Evolutionary conservation across 208 protist genomes (phyloP).

Genomic region (Crithidia expoeki): DNA sequence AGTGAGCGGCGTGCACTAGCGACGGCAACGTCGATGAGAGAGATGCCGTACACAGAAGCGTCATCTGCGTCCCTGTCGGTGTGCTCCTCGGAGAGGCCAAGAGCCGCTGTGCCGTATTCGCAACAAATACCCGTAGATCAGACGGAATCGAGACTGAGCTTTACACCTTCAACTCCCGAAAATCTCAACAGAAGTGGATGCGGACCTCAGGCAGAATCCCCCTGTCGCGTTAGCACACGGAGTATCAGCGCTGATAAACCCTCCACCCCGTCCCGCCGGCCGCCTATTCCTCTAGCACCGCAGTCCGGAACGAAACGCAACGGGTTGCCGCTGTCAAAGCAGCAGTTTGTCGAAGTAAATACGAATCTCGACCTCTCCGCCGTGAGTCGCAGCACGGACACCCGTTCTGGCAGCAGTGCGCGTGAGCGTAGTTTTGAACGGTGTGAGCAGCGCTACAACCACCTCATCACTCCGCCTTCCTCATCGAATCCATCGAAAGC

Average conservation of each 20-base stretch:
- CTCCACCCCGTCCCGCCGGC: background rate
- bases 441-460: conserved; percentile 39
- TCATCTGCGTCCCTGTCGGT: background rate
- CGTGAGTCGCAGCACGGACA: background rate
- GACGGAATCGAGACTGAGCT: background rate
- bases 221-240: background rate
- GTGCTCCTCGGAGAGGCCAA: conserved; percentile 1
- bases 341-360: too few relatives aligned
- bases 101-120: background rate
- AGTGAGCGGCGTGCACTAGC: background rate
- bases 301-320: background rate
- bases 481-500: background rate
- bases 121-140: background rate
- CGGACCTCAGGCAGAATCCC: background rate
- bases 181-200: too few relatives aligned
- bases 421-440: conserved; percentile 46
- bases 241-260: background rate
- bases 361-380: too few relatives aligned
- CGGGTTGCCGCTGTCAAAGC: background rate
- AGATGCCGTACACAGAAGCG: background rate
- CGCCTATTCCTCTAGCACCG: conserved; percentile 6
- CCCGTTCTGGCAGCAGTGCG: background rate
- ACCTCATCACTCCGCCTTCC: conserved; percentile 12
- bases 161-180: background rate
- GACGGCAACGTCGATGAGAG: background rate